Evolutionary conservation across 306 rosid genomes (phyloP), one percentile per base, ranked within the genome.

Genomic region (Vachellia pachyceras): DNA sequence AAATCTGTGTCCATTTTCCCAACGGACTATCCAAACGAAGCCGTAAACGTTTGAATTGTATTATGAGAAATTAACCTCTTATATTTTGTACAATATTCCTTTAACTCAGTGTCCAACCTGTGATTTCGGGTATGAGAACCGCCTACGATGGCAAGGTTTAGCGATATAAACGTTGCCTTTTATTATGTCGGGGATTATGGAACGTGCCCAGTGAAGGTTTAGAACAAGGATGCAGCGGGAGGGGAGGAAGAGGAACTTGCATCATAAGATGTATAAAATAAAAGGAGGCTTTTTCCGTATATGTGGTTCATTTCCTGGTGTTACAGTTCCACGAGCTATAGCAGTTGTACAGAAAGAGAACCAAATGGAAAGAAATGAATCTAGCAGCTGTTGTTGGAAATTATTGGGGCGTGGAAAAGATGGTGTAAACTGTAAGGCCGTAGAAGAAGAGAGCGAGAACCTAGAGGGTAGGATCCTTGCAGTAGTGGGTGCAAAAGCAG

Each of bases 401-500:
- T 12, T 44, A 44, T 44, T 17, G 20, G 4, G 60, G 60, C 66
- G 10, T 20, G 22, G 35, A n/a, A 57, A 10, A 57, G 64, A 57
- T 20, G 13, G 12, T 12, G 18, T 25, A 61, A 61, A 5, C 39
- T 29, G 33, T 29, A 29, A 29, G 33, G 33, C 40, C 40, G 15
- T 63, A 3, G 41, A 5, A 14, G 44, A 64, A 22, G 37, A 13
- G 8, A 40, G 25, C 1, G 12, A 9, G 12, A 9, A 22, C 33
- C 36, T 74, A 81, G 40, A 36, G 41, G 22, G 88, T 87, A 11
- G 87, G 90, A 25, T 78, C 44, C 77, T 78, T 85, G 77, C 92
- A 87, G 36, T 82, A 81, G 36, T 58, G 83, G 73, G 85, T 75
- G 88, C 90, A 89, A 52, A 79, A 78, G 79, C 90, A 89, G 58